These are phyloP conservation scores for Hemileia vastatrix DNA, from an alignment of 1,284 basidiomycete species.

Conservation along the genomic window DNA sequence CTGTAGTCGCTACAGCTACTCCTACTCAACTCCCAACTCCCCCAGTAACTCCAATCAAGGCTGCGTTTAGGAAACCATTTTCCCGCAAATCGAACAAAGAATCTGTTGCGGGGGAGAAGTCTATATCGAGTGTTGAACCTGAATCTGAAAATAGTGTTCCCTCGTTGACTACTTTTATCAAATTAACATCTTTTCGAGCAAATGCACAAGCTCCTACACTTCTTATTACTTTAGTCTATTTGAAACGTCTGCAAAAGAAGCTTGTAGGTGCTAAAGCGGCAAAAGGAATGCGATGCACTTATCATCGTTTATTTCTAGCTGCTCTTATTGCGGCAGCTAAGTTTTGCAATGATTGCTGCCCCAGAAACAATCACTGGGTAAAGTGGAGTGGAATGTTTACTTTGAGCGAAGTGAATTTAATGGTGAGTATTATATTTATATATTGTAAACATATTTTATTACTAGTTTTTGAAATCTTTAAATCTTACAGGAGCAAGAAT, in stretches of 20 bases:
- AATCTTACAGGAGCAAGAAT: constrained; percentile 12
- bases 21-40: constrained; percentile 15
- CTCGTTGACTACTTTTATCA: constrained; percentile 76
- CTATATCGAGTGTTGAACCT: background rate
- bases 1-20: constrained; percentile 7
- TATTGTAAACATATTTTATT: no score
- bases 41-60: constrained; percentile 14
- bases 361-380: constrained; percentile 40
- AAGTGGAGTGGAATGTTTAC: constrained; percentile 21
- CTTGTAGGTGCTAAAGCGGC: constrained; percentile 28
- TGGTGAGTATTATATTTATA: constrained; percentile 5
- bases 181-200: constrained; percentile 61
- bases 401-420: constrained; percentile 14
- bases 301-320: constrained; percentile 90
- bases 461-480: no score
- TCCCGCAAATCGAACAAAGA: constrained; percentile 5
- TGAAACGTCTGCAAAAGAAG: constrained; percentile 71
- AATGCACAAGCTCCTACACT: constrained; percentile 88
- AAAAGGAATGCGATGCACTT: constrained; percentile 64
- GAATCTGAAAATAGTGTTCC: constrained; percentile 48
- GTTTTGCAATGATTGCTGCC: constrained; percentile 90
- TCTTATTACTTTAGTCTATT: constrained; percentile 82
- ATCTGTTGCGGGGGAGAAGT: background rate
- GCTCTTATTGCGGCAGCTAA: constrained; percentile 92
- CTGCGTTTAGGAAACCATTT: constrained; percentile 4